phyloP scores from a whole-genome alignment of 1,284 basidiomycete species.

The Cryptococcus wingfieldii region DNA sequence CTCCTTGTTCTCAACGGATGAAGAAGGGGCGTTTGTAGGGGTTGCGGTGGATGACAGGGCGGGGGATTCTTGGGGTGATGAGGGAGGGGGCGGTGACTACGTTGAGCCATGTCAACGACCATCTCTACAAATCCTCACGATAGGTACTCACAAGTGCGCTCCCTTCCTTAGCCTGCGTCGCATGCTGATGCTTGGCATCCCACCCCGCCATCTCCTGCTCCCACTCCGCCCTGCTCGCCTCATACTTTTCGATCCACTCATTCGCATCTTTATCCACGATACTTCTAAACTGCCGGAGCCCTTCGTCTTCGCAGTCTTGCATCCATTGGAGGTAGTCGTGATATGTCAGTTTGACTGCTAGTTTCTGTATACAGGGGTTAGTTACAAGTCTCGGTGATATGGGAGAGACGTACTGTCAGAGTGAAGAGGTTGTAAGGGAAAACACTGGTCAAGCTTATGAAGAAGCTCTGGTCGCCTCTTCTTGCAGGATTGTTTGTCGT shows the following conservation, averaged over 20 bases:
- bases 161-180: neutral
- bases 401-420: slow-evolving; percentile 31
- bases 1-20: neutral
- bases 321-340: slow-evolving; percentile 30
- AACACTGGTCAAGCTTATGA: slow-evolving; percentile 28
- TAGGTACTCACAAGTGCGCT: neutral
- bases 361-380: slow-evolving; percentile 31
- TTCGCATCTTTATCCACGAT: slow-evolving; percentile 16
- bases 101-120: no score
- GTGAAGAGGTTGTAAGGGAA: slow-evolving; percentile 47
- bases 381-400: neutral
- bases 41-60: neutral
- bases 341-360: slow-evolving; percentile 33
- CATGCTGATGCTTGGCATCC: slow-evolving; percentile 8
- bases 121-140: slow-evolving; percentile 9
- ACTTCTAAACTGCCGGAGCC: slow-evolving; percentile 12
- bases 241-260: slow-evolving; percentile 14
- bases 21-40: neutral
- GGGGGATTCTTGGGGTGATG: neutral
- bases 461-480: slow-evolving; percentile 26
- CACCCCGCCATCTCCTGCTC: slow-evolving; percentile 18
- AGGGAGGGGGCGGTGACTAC: neutral
- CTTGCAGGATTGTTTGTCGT: slow-evolving; percentile 19
- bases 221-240: slow-evolving; percentile 11
- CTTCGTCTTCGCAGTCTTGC: slow-evolving; percentile 27